Base-by-base conservation (phyloP, 148 eudicot genomes). In the Chenopodium formosanum region DNA sequence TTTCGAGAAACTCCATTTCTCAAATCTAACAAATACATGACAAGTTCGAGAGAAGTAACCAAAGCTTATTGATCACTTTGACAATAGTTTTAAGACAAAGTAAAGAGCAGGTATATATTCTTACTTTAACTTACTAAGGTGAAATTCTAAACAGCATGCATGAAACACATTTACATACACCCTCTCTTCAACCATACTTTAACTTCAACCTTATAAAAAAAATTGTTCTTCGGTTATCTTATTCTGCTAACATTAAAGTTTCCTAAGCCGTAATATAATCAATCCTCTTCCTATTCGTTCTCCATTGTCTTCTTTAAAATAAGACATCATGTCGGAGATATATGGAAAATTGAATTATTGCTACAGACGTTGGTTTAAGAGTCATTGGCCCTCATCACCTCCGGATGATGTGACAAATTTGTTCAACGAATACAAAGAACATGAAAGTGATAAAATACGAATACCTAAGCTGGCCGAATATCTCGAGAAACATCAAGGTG, bases 401-500 rank as follows among this genome's bases (percentile, higher is more conserved):
- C 84, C 80, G 0, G 27, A 25, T 3, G 84, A 82, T 69, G 80
- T 82, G 44, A 37, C 23, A 23, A 70, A 58, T 0, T 17, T 69
- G 75, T 82, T 82, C 44, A 9, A 68, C 0, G 3, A 37, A 8
- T 70, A 13, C 25, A 10, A 70, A 4, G 44, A 56, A n/a, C 7
- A 0, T 40, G 44, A 40, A 5, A 6, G 44, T 6, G 44, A 40
- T 40, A 40, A 4, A 40, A 40, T 40, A 40, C 44, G 44, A 40
- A 40, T 6, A 40, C 44, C 44, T 40, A 40, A 40, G 7, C 44
- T 40, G 44, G 44, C 44, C 6, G 44, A 40, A 40, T 40, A 40
- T 40, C 44, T 40, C 44, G 5, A 40, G 44, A 82, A 82, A 34
- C 3, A 29, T 23, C 91, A 88, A 84, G 84, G 82, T 75, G 88